Conservation (phyloP, 75 land plant species). For the Picea sitchensis region DNA sequence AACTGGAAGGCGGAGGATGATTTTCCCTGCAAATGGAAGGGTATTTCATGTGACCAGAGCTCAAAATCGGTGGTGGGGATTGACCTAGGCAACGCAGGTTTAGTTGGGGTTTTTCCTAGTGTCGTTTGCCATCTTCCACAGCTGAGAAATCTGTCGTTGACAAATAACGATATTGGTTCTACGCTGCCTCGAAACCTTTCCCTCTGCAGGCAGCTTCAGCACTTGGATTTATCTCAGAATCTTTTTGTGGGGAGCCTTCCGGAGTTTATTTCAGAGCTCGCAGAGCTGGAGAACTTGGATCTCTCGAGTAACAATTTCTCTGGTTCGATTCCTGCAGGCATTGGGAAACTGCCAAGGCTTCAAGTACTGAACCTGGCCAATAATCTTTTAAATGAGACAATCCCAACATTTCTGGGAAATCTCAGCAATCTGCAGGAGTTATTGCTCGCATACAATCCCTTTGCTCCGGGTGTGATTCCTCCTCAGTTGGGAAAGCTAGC, state of each 20-base stretch:
- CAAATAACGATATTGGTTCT: constrained; percentile 15
- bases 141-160: constrained; percentile 10
- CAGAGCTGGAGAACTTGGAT: constrained; percentile 18
- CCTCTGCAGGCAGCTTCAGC: constrained; percentile 12
- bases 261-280: not conserved
- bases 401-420: constrained; percentile 12
- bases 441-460: constrained; percentile 7
- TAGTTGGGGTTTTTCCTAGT: constrained; percentile 11
- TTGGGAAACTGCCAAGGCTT: constrained; percentile 17
- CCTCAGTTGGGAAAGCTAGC: constrained; percentile 11
- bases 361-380: constrained; percentile 7
- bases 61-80: constrained; percentile 16
- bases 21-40: constrained; percentile 31
- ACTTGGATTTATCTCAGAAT: constrained; percentile 14
- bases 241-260: constrained; percentile 13
- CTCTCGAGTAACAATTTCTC: constrained; percentile 23
- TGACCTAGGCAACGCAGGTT: constrained; percentile 12
- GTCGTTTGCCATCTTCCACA: constrained; percentile 10
- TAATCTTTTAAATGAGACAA: constrained; percentile 13
- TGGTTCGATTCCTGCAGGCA: constrained; percentile 15
- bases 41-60: constrained; percentile 16
- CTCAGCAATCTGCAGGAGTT: constrained; percentile 12
- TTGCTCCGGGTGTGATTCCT: constrained; percentile 11
- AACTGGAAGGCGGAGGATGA: constrained; percentile 29
- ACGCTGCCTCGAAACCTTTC: constrained; percentile 21